Evolutionary conservation across 768 basidiomycete species (phyloP).

Genomic region (Kwoniella sp.): DNA sequence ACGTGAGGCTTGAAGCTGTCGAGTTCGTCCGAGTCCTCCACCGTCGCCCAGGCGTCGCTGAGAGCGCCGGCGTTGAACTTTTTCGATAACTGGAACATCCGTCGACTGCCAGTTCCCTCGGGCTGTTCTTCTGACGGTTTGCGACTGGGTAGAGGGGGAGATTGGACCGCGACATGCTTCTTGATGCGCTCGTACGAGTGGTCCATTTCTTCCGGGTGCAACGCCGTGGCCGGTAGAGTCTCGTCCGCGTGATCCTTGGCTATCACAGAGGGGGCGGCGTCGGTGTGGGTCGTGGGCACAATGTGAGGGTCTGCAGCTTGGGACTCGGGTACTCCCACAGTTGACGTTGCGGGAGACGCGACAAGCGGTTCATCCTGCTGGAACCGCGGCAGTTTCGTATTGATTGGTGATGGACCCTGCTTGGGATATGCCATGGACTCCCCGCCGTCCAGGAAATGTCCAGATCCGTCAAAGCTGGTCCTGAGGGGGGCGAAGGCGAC

Average conservation of each 20-base stretch:
- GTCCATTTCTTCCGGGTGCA: constrained; percentile 8
- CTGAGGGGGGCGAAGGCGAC: constrained; percentile 17
- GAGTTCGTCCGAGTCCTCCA: constrained; percentile 51
- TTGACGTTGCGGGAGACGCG: constrained; percentile 7
- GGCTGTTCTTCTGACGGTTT: constrained; percentile 20
- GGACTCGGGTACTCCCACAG: not conserved
- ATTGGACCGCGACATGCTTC: constrained; percentile 1
- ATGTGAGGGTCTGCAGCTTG: not conserved
- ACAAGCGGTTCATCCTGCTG: constrained; percentile 1
- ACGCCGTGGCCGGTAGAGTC: constrained; percentile 14
- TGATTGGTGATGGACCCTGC: constrained; percentile 4
- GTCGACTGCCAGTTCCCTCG: constrained; percentile 38
- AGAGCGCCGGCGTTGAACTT: constrained; percentile 51
- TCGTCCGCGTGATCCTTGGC: constrained; percentile 4
- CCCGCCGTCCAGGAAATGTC: not conserved
- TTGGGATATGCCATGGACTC: not conserved
- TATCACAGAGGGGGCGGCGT: not conserved
- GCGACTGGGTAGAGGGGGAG: not conserved
- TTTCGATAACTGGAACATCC: constrained; percentile 47
- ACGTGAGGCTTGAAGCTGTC: constrained; percentile 63
- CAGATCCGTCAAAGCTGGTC: constrained; percentile 5
- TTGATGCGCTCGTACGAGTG: constrained; percentile 4
- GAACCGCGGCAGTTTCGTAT: not conserved
- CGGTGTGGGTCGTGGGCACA: not conserved
- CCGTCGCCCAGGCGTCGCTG: constrained; percentile 51